Evolutionary conservation across 176 grass and related monocot species (phyloP), one percentile per base, ranked within the genome.

Genomic region (Guadua angustifolia): DNA sequence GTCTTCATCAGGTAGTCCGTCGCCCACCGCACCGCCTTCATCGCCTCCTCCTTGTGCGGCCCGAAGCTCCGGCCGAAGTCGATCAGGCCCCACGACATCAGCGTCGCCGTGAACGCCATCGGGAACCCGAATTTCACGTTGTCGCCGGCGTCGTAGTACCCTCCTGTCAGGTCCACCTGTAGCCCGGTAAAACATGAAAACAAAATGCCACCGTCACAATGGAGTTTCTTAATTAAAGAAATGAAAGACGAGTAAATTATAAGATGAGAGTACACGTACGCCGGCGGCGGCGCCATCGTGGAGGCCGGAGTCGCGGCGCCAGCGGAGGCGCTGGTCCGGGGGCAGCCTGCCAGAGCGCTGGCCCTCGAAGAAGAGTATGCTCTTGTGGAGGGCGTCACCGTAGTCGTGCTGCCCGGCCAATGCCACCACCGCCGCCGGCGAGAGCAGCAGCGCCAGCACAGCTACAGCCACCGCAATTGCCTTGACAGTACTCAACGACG

Each of bases 101-200:
- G 90, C 19, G 95, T 97, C 24, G 95, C 78, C 3, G 95, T 97
- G 92, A 97, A 97, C 39, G 95, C 95, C 95, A 97, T 97, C 3
- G 95, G 95, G 81, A 97, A 97, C 0, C 95, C 95, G 84, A 97
- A 97, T 92, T 94, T 97, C 25, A 97, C 89, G 84, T 97, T 97
- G 92, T 97, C 95, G 51, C 95, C 95, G 3, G 95, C 95, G 74
- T 97, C 95, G 83, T 97, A 97, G 84, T 97, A 97, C 36, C 95
- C 95, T 40, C 95, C 95, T 3, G 86, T 88, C 80, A 97, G 86
- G 83, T 95, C 90, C 40, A 92, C 91, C 77, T 90, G 77, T 87
- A 81, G 77, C 86, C 85, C 25, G 72, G 44, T 75, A 81, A 19
- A 53, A 5, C 49, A 69, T 5, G 81, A 77, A 70, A 91, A 84